Conservation (phyloP, 352 stramenopile species). For the Globisporangium recalcitrans region DNA sequence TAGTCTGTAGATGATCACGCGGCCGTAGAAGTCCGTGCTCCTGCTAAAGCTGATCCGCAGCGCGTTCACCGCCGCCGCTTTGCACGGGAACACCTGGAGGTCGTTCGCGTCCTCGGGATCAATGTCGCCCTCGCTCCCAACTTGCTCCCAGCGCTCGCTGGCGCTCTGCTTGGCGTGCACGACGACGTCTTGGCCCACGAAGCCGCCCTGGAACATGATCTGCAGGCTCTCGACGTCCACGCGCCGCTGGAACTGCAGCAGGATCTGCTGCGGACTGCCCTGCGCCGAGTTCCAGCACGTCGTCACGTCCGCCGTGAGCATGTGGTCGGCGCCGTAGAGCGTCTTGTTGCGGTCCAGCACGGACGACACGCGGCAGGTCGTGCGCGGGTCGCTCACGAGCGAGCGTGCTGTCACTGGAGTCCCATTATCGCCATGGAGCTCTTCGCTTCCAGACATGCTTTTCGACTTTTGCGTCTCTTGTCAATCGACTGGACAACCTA, state of each 20-base stretch:
- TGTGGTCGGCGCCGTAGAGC: constrained; percentile 53
- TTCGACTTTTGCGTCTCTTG: background rate
- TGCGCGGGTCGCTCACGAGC: constrained; percentile 33
- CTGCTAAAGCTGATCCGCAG: constrained; percentile 48
- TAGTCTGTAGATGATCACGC: constrained; percentile 59
- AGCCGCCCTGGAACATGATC: constrained; percentile 78
- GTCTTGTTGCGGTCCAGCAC: constrained; percentile 62
- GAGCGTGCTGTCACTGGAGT: constrained; percentile 8
- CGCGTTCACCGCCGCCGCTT: constrained; percentile 23
- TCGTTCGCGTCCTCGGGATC: constrained; percentile 52
- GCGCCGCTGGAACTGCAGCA: constrained; percentile 51
- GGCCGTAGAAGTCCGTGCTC: constrained; percentile 73
- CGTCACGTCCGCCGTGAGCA: constrained; percentile 38
- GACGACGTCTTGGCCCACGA: constrained; percentile 58
- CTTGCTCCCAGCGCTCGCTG: constrained; percentile 22
- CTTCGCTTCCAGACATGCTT: constrained; percentile 6
- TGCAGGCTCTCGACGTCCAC: constrained; percentile 33
- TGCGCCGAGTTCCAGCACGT: constrained; percentile 75
- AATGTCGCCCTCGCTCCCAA: constrained; percentile 18
- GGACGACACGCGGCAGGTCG: constrained; percentile 58
- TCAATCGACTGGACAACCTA: too few species aligned
- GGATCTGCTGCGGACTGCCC: constrained; percentile 54
- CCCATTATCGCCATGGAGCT: background rate
- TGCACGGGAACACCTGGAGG: constrained; percentile 38
- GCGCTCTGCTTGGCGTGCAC: constrained; percentile 23